These are phyloP conservation scores for Cryptococcus hybrid DNA, from an alignment of 1,284 basidiomycete genomes.

Conservation along the genomic window DNA sequence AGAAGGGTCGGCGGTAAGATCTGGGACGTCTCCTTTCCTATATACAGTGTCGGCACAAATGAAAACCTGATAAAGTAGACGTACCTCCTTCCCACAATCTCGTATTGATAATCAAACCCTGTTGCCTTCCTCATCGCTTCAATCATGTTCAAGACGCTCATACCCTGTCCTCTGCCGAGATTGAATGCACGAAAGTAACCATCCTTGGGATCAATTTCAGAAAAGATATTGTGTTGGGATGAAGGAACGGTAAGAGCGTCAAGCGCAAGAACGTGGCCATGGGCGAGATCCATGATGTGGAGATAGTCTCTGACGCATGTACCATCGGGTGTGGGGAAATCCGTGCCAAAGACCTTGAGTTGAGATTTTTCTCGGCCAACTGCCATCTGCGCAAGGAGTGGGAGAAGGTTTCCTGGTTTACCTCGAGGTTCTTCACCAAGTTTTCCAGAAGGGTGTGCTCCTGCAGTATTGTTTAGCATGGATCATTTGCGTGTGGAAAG, in stretches of 20 bases:
- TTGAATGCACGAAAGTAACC: slow-evolving; percentile 89
- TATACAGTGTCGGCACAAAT: background rate
- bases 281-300: slow-evolving; percentile 92
- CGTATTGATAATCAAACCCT: slow-evolving; percentile 82
- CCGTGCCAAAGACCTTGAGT: slow-evolving; percentile 94
- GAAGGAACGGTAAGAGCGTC: slow-evolving; percentile 60
- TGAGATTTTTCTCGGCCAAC: slow-evolving; percentile 80
- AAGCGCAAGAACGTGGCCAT: slow-evolving; percentile 88
- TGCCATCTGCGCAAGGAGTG: slow-evolving; percentile 93
- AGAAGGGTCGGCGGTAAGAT: slow-evolving; percentile 90
- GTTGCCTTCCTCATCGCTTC: slow-evolving; percentile 93
- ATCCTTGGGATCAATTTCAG: slow-evolving; percentile 41
- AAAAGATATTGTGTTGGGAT: slow-evolving; percentile 37
- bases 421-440: slow-evolving; percentile 97
- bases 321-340: slow-evolving; percentile 95
- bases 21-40: slow-evolving; percentile 92
- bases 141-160: slow-evolving; percentile 91
- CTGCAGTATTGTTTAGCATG: slow-evolving; percentile 55
- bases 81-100: slow-evolving; percentile 84
- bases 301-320: slow-evolving; percentile 98
- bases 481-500: background rate
- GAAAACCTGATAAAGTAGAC: slow-evolving; percentile 33
- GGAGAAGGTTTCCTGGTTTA: slow-evolving; percentile 91
- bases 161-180: slow-evolving; percentile 87
- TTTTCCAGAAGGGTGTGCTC: slow-evolving; percentile 90